A percentile compares a stretch with the other conserved stretches of the same genome.
phyloP scores from a whole-genome alignment of 305 asterid species.

The Fraxinus velutina region DNA sequence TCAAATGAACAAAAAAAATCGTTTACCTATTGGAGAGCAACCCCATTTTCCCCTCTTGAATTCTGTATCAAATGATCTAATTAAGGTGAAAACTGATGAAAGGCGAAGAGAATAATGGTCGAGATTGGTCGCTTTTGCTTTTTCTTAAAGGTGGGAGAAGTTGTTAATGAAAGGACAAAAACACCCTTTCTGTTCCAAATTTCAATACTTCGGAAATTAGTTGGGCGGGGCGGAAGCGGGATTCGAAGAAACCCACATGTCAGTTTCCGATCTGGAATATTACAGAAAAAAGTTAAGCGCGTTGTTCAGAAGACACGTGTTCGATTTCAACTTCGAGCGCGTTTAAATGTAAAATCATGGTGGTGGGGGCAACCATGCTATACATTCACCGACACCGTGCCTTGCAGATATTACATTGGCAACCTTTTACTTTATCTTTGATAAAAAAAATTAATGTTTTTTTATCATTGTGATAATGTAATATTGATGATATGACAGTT shows the following conservation, averaged over 20 bases:
- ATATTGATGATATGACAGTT: too few species aligned
- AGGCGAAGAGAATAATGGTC: background rate
- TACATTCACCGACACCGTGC: too few species aligned
- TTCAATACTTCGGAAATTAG: constrained; percentile 3
- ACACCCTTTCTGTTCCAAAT: background rate
- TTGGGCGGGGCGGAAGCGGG: background rate
- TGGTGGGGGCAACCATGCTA: background rate
- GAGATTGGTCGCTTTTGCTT: background rate
- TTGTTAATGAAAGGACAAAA: background rate
- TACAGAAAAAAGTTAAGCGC: background rate
- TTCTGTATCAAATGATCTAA: background rate
- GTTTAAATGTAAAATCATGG: background rate
- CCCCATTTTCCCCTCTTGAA: constrained; percentile 46
- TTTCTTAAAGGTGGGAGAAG: background rate
- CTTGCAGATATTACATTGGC: too few species aligned
- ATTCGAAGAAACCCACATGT: background rate
- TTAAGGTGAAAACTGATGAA: background rate
- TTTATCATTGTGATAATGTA: too few species aligned
- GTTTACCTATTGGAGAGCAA: constrained; percentile 74
- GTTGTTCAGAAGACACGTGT: background rate
- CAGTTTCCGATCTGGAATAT: background rate
- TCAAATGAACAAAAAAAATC: background rate
- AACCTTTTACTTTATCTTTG: too few species aligned
- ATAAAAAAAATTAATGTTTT: too few species aligned
- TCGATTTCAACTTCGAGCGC: background rate